Percentiles rank a stretch among this genome's conserved stretches.
These are phyloP conservation scores for Cercospora nicotianae DNA, from an alignment of 2,329 filamentous ascomycete genomes.

Conservation along the genomic window DNA sequence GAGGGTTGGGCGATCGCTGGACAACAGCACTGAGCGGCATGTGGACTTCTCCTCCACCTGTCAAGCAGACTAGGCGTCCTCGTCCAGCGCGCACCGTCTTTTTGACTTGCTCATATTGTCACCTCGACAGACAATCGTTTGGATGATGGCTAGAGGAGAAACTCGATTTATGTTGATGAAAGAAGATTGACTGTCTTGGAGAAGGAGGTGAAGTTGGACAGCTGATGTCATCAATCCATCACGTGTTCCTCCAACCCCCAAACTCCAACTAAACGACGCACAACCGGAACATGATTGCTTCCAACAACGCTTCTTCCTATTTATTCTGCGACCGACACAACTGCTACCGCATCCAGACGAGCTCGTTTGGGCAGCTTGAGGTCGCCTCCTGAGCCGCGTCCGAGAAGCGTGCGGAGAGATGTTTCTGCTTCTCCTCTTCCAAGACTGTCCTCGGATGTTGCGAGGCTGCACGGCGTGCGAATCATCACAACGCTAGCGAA, in stretches of 20 bases:
- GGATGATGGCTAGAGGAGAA: no score
- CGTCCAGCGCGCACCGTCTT: background rate
- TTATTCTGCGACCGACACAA: background rate
- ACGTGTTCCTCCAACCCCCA: background rate
- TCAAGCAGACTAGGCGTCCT: background rate
- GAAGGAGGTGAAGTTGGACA: background rate
- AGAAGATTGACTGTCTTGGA: background rate
- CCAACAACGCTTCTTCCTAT: background rate
- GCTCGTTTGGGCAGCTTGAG: background rate
- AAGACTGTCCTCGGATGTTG: background rate
- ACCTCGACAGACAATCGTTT: no score
- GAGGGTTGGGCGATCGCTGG: background rate
- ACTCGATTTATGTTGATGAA: background rate
- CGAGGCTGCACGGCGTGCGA: background rate
- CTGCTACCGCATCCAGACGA: background rate
- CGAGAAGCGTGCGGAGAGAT: background rate
- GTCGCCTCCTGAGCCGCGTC: background rate
- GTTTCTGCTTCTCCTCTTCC: background rate
- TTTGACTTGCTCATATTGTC: rapidly evolving
- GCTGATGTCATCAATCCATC: background rate
- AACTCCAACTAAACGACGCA: background rate
- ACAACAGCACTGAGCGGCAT: no score
- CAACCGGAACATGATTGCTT: background rate
- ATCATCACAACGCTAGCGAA: background rate
- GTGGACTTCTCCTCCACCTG: no score